phyloP scores from a whole-genome alignment of 768 basidiomycete genomes.

The Hypsizygus marmoreus region DNA sequence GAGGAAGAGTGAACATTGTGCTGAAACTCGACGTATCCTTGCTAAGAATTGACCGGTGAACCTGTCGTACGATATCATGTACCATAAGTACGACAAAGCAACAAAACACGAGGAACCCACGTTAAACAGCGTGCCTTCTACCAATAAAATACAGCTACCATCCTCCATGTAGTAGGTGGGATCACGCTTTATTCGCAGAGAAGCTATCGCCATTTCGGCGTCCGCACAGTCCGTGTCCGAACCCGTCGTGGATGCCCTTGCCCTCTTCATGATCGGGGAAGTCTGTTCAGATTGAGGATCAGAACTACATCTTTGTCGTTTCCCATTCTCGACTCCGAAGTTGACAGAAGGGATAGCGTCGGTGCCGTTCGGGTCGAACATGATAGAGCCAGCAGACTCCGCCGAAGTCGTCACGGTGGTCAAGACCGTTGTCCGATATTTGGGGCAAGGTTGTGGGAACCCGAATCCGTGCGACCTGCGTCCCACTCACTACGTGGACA shows the following conservation, averaged over 20 bases:
- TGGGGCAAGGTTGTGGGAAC: no score
- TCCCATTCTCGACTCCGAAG: not conserved
- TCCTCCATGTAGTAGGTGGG: conserved; percentile 64
- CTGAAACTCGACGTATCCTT: conserved; percentile 66
- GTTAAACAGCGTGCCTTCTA: conserved; percentile 69
- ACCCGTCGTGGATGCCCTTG: conserved; percentile 7
- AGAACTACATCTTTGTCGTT: conserved; percentile 9
- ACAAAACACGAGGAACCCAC: conserved; percentile 36
- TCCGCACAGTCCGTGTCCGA: conserved; percentile 13
- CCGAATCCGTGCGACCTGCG: no score
- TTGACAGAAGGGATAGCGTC: conserved; percentile 4
- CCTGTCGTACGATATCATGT: conserved; percentile 32
- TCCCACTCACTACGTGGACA: no score
- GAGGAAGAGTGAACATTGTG: conserved; percentile 68
- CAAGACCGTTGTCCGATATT: no score
- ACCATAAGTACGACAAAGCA: conserved; percentile 3
- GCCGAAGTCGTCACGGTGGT: no score
- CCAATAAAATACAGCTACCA: conserved; percentile 66
- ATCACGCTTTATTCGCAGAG: conserved; percentile 38
- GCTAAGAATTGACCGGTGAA: conserved; percentile 61
- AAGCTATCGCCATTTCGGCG: conserved; percentile 14
- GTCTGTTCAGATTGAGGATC: not conserved
- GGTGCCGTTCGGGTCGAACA: no score
- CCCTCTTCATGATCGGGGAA: conserved; percentile 12
- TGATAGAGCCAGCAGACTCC: no score